Evolutionary conservation across 257 asterid genomes (phyloP).

Genomic region (Hygrophila difformis): DNA sequence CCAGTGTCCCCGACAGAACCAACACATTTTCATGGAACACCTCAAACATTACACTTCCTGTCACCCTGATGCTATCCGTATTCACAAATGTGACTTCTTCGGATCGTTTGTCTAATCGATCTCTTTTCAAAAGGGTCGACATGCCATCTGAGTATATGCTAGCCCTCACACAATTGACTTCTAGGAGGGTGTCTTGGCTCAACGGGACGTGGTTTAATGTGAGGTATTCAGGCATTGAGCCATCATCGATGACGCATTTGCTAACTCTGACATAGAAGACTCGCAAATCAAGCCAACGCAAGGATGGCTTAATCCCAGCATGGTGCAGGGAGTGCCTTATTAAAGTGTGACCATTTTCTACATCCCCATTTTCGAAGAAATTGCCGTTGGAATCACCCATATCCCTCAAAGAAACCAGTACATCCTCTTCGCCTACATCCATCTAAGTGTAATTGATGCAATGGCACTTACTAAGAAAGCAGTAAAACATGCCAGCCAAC

Average conservation of each 20-base stretch:
- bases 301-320: conserved; percentile 21
- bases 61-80: conserved; percentile 49
- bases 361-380: conserved; percentile 22
- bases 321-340: conserved; percentile 21
- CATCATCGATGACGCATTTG: conserved; percentile 53
- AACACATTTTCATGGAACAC: conserved; percentile 33
- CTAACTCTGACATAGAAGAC: conserved; percentile 57
- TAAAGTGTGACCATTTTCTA: conserved; percentile 22
- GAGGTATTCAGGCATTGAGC: conserved; percentile 42
- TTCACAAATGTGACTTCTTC: conserved; percentile 60
- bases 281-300: conserved; percentile 63
- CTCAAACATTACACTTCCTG: conserved; percentile 58
- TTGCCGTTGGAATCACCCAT: conserved; percentile 29
- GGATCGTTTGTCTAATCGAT: conserved; percentile 44
- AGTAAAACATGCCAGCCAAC: conserved; percentile 11
- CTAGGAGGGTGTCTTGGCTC: conserved; percentile 49
- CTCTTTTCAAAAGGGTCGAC: conserved; percentile 48
- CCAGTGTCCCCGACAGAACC: conserved; percentile 44
- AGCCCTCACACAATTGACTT: conserved; percentile 53
- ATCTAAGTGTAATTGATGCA: conserved; percentile 14
- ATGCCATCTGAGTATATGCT: conserved; percentile 50
- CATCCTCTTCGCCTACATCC: conserved; percentile 31
- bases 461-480: conserved; percentile 8
- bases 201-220: conserved; percentile 55
- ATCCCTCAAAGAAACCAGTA: conserved; percentile 20